Base-by-base conservation (phyloP, 2,329 filamentous ascomycete species). In the Diplodia mutila region DNA sequence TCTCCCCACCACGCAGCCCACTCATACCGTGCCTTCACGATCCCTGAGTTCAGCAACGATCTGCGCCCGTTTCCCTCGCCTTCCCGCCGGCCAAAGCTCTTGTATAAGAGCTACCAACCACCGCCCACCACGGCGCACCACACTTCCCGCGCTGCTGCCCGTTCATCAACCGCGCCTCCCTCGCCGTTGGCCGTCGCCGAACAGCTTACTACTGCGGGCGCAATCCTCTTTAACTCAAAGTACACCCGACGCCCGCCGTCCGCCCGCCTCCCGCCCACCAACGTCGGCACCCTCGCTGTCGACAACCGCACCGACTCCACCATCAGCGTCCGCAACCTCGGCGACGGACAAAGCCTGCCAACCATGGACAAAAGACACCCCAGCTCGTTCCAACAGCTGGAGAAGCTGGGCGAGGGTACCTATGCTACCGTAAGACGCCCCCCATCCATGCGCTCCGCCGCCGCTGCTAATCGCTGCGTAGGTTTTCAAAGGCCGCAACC, bases 401-500 rank as follows among this genome's bases (percentile, higher is more conserved):
- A 99, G 82, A 99, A 87, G 91, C 87, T 99, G 72, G 95, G 95
- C 76, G 95, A 99, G 84, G 95, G 95, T 69, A 99, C 95, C 37
- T 99, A 99, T 87, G 95, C 95, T 39, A 99, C 95, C 39, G 95
- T 97, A 85, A 76, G 89, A 82, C 55, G 69, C 27, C 49, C n/a
- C 32, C 54, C 48, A 29, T 53, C 39, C n/a, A 67, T 52, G 42
- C 68, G 48, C 53, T 53, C 68, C 42, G n/a, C 12, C 11, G 12
- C 34, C 18, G 23, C 55, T 46, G 64, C 74, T 78, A 61, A 78
- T 69, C n/a, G 49, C 57, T 16, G 1, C 55, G 34, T 75, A 97
- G 94, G 94, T 99, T 53, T 99, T 98, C 87, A 97, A 99, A 84
- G 95, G 95, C 69, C 91, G 94, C 72, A 99, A 99, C 80, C 89